phyloP scores from a whole-genome alignment of 192 early-diverging fungal species.

The Backusella australiensis region DNA sequence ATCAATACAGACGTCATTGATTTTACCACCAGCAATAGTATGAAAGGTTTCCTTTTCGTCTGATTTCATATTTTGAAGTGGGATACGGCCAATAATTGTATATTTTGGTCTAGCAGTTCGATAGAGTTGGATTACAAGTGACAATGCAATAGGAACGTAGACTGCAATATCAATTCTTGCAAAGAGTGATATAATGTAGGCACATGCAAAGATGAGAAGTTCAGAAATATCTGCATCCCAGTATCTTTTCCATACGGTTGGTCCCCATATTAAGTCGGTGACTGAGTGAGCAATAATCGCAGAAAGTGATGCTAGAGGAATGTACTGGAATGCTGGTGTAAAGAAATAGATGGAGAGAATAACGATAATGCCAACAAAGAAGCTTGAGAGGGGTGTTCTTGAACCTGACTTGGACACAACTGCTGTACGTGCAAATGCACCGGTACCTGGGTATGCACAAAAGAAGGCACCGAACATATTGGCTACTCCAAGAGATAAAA shows the following conservation, averaged over 20 bases:
- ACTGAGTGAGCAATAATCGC: conserved; percentile 90
- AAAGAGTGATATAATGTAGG: conserved; percentile 62
- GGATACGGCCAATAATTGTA: conserved; percentile 45
- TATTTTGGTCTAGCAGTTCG: conserved; percentile 73
- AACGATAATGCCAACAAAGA: conserved; percentile 79
- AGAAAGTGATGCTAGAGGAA: conserved; percentile 75
- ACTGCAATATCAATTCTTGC: conserved; percentile 67
- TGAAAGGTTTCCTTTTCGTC: not conserved
- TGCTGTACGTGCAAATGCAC: conserved; percentile 91
- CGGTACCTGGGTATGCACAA: conserved; percentile 84
- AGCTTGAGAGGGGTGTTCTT: conserved; percentile 72
- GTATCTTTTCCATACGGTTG: conserved; percentile 54
- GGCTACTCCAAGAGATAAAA: conserved; percentile 84
- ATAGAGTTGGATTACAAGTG: conserved; percentile 74
- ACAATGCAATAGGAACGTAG: conserved; percentile 70
- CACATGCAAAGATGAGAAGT: conserved; percentile 47
- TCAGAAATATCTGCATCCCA: conserved; percentile 67
- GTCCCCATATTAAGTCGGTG: conserved; percentile 69
- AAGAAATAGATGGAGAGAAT: conserved; percentile 79
- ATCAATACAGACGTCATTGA: not conserved
- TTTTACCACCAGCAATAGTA: not conserved
- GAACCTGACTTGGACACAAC: conserved; percentile 90
- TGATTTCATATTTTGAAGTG: not conserved
- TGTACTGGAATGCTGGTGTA: conserved; percentile 83
- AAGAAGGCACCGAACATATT: conserved; percentile 89